Evolutionary conservation across 108 stramenopile species (phyloP).

Genomic region (Mediolabrus comicus): DNA sequence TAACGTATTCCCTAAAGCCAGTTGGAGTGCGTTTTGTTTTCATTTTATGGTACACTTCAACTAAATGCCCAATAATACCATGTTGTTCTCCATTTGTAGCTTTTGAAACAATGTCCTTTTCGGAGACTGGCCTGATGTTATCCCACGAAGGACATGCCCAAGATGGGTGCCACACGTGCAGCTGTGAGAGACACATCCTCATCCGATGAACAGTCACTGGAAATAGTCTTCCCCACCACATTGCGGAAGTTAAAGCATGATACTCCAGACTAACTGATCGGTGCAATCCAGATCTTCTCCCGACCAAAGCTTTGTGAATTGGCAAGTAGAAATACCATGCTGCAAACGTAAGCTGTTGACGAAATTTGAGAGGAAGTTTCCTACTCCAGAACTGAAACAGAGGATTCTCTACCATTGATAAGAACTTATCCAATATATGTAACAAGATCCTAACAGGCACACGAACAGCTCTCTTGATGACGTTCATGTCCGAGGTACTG

Average conservation of each 20-base stretch:
- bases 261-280: constrained; percentile 60
- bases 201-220: constrained; percentile 64
- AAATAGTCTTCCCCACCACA: constrained; percentile 72
- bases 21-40: constrained; percentile 25
- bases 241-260: constrained; percentile 70
- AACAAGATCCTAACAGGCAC: constrained; percentile 34
- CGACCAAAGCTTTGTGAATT: constrained; percentile 55
- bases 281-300: constrained; percentile 61
- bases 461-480: constrained; percentile 14
- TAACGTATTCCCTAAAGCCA: background rate
- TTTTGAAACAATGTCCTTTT: background rate
- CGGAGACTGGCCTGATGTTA: constrained; percentile 5
- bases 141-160: constrained; percentile 34
- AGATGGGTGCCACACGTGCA: constrained; percentile 56
- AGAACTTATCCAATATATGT: constrained; percentile 24
- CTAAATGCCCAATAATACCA: constrained; percentile 38
- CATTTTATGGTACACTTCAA: constrained; percentile 47
- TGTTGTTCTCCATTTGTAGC: constrained; percentile 30
- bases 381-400: constrained; percentile 49
- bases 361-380: constrained; percentile 45
- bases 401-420: constrained; percentile 46
- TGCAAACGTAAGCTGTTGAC: constrained; percentile 47
- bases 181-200: constrained; percentile 67
- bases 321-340: constrained; percentile 71
- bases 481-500: constrained; percentile 3